phyloP scores from a whole-genome alignment of 805 yeast genomes.

The Brettanomyces anomalus region DNA sequence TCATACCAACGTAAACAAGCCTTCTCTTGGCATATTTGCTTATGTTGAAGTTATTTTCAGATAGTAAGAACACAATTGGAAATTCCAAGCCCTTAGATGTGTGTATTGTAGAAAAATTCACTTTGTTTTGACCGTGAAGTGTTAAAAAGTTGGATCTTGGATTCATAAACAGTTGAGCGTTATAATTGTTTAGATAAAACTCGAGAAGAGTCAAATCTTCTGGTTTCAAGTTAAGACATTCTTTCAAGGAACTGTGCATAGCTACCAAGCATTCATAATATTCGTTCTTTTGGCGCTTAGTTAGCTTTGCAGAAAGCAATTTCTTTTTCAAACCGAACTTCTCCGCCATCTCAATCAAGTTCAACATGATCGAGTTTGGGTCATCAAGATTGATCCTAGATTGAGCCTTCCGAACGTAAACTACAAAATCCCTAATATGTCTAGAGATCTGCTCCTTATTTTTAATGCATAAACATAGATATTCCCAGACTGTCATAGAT shows the following conservation, averaged over 20 bases:
- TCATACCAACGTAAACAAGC: constrained; percentile 54
- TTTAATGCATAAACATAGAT: constrained; percentile 4
- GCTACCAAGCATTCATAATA: constrained; percentile 27
- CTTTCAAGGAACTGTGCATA: constrained; percentile 26
- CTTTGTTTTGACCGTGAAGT: constrained; percentile 20
- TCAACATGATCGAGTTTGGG: constrained; percentile 29
- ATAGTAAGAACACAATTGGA: constrained; percentile 52
- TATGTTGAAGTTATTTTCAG: constrained; percentile 14
- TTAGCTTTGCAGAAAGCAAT: constrained; percentile 5
- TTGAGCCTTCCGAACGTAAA: constrained; percentile 13
- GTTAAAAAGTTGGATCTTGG: constrained; percentile 17
- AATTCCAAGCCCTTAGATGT: constrained; percentile 69
- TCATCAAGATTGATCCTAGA: constrained; percentile 19
- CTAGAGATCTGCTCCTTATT: constrained; percentile 5
- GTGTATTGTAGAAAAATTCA: constrained; percentile 62
- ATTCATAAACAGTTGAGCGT: constrained; percentile 5
- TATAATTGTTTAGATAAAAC: constrained; percentile 32
- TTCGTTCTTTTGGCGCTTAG: constrained; percentile 6
- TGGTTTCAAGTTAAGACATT: constrained; percentile 15
- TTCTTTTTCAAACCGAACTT: constrained; percentile 29
- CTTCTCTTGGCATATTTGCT: constrained; percentile 27
- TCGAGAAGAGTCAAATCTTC: constrained; percentile 25
- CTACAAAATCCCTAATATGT: constrained; percentile 7
- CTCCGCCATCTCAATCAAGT: constrained; percentile 25
- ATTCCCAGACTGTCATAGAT: constrained; percentile 17